Base-by-base conservation (phyloP, 2,329 filamentous ascomycete species). In the Fusarium transvaalense region DNA sequence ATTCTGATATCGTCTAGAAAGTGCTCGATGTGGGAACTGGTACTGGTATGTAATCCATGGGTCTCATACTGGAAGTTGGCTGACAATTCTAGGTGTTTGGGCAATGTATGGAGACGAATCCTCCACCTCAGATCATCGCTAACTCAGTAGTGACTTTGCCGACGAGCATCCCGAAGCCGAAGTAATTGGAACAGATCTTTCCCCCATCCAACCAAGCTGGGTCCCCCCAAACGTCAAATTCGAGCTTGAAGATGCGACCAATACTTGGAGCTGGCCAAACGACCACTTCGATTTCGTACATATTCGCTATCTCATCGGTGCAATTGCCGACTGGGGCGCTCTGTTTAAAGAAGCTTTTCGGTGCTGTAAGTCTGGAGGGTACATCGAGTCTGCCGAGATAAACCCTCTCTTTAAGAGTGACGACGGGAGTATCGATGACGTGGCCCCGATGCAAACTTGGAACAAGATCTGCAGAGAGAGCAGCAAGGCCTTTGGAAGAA, bases 251-350 rank as follows among this genome's bases (percentile, higher is more conserved):
- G 56, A 62, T 10, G 57, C 56, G 6, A 62, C 47, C 2, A 34
- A 21, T 4, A 8, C 19, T 3, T 64, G 58, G 57, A 62, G 29
- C 3, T 62, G 42, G 10, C n/a, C 25, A 1, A 35, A 38, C 0
- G 19, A 56, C 2, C 15, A n/a, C 2, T 42, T 64, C 1, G 61
- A 62, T 3, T 42, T 56, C 2, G 21, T 64, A 2, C 61, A 64
- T 5, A 57, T 64, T n/a, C 61, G 61, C 12, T 62, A 56, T 10
- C 57, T 64, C 1, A 57, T 51, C 6, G 57, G 61, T 0, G 43
- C 50, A 5, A 35, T 64, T 3, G 38, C 34, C 3, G 39, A 64
- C 19, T 64, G 58, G 61, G 39, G 38, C 0, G 51, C 38, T 1
- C 5, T 64, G 1, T 62, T 51, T 5, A 38, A 38, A 21, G 50